Evolutionary conservation across 257 asterid species (phyloP).

Genomic region (Solanum medicagineum): DNA sequence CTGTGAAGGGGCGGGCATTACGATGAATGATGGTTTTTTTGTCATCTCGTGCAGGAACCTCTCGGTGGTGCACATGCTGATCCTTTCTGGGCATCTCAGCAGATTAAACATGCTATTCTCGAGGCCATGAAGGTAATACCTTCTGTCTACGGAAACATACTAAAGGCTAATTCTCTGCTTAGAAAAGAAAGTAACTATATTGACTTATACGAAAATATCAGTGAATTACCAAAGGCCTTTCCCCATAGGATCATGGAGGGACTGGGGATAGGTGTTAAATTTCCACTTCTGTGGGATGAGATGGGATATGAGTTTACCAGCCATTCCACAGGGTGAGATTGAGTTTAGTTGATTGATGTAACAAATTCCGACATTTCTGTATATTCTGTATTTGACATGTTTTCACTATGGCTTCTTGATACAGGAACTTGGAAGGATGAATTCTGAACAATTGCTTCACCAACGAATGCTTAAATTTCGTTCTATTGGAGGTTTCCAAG

Average conservation of each 20-base stretch:
- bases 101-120: constrained; percentile 66
- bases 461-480: constrained; percentile 69
- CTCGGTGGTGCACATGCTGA: constrained; percentile 98
- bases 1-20: background rate
- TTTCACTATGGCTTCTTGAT: background rate
- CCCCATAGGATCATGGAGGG: background rate
- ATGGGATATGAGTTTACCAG: background rate
- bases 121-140: constrained; percentile 60
- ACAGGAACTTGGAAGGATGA: constrained; percentile 75
- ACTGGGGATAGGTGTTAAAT: background rate
- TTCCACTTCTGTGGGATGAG: background rate
- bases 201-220: background rate
- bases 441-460: constrained; percentile 43
- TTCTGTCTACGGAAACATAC: background rate
- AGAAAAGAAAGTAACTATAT: background rate
- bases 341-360: background rate
- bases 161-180: background rate
- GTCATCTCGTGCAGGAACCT: constrained; percentile 56
- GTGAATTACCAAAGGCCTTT: background rate
- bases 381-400: background rate
- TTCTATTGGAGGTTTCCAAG: constrained; percentile 52
- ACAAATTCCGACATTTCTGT: background rate
- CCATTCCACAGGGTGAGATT: background rate
- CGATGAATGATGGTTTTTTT: background rate
- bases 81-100: constrained; percentile 89